Evolutionary conservation across 2,329 filamentous ascomycete species (phyloP), one percentile per base, ranked within the genome.

Genomic region (Cercospora sp.): DNA sequence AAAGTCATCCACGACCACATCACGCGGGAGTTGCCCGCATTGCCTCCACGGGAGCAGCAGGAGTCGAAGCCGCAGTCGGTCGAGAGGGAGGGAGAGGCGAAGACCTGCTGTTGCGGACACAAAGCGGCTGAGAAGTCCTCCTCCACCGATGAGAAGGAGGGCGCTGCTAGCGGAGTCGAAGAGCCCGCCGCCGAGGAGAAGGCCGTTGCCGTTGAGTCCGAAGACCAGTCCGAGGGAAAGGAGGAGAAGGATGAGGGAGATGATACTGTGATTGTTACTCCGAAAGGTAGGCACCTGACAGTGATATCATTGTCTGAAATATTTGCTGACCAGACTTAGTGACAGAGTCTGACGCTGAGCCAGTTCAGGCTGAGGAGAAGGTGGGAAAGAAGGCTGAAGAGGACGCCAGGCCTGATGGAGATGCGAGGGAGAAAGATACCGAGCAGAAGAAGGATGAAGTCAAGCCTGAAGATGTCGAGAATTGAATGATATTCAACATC

Each of bases 201-300:
- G 42, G 8, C 62, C 62, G 18, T 42, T 64, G 62, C 62, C 62
- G 13, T 12, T 30, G 51, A 64, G 62, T 26, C 51, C 62, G 51
- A 64, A 33, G 23, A 58, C 30, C 18, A 55, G 59, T n/a, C 59
- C 48, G 26, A 13, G 42, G 61, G 61, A 58, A 20, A 64, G 62
- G 48, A 57, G 61, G 48, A 57, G 48, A 57, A 64, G 51, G 48
- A 57, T 26, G 61, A 57, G 61, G 61, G 61, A 63, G 61, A 63
- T 55, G 61, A 63, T 63, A 64, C 62, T 57, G 62, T 64, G 62
- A 64, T 64, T 28, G 48, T 57, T 42, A 64, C 62, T 42, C 20
- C 33, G n/a, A 57, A 28, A 39, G 61, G 61, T 57, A 12, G 55
- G 61, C 30, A 42, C 8, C 3, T 30, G 59, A 20, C 8, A 20